A percentile compares a stretch with the other conserved stretches of the same genome.
These are phyloP conservation scores for Exserohilum rostratum DNA, from an alignment of 2,329 filamentous ascomycete genomes.

Conservation along the genomic window DNA sequence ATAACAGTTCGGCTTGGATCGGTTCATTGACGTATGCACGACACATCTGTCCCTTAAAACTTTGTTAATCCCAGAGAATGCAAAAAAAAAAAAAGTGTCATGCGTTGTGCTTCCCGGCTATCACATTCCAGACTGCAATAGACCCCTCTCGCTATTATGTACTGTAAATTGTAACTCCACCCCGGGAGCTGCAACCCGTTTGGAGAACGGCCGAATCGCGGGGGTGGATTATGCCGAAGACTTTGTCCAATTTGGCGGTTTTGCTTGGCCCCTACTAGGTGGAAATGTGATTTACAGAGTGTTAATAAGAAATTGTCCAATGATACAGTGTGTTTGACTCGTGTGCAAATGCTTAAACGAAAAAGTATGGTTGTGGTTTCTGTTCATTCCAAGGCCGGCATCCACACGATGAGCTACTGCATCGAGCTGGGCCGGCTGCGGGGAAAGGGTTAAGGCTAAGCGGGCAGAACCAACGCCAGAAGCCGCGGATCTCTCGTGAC, in stretches of 20 bases:
- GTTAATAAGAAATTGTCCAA: too few species aligned
- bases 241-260: background rate
- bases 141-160: conserved; percentile 9
- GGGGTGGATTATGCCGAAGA: conserved; percentile 2
- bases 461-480: conserved; percentile 6
- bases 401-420: conserved; percentile 14
- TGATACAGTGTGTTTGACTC: too few species aligned
- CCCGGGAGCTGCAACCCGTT: background rate
- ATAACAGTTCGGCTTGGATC: too few species aligned
- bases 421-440: conserved; percentile 16
- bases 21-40: too few species aligned
- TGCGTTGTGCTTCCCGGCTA: background rate
- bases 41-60: too few species aligned
- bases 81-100: too few species aligned
- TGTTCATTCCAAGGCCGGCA: too few species aligned
- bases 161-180: conserved; percentile 14
- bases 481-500: conserved; percentile 2
- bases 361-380: too few species aligned
- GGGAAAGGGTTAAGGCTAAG: conserved; percentile 12
- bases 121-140: background rate
- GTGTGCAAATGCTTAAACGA: too few species aligned
- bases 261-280: background rate
- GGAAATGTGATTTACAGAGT: too few species aligned
- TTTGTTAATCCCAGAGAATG: too few species aligned
- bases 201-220: background rate